Conservation (phyloP, 2,329 filamentous ascomycete species). For the Fusarium protoensiforme region DNA sequence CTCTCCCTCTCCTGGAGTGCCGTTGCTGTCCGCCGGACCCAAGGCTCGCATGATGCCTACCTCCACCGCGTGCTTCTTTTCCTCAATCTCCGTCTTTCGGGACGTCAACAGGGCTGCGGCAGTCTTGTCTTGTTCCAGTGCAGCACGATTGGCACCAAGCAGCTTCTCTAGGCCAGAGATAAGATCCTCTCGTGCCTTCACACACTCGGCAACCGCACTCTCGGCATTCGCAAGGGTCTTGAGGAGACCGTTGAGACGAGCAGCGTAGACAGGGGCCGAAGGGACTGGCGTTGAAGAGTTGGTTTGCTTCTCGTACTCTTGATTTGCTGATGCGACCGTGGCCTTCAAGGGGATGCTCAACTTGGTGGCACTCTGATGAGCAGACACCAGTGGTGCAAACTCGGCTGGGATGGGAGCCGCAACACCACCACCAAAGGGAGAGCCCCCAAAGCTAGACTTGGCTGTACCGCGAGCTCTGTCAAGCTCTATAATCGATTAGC, state of each 20-base stretch:
- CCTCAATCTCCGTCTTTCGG: slow-evolving; percentile 79
- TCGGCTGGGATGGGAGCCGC: slow-evolving; percentile 76
- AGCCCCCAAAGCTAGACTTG: slow-evolving; percentile 66
- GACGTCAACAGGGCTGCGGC: slow-evolving; percentile 71
- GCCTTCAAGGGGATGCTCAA: slow-evolving; percentile 75
- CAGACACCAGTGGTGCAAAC: slow-evolving; percentile 77
- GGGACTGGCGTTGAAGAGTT: slow-evolving; percentile 76
- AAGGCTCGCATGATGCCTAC: slow-evolving; percentile 89
- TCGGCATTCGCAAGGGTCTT: slow-evolving; percentile 91
- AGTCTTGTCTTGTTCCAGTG: slow-evolving; percentile 76
- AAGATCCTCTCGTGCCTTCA: slow-evolving; percentile 84
- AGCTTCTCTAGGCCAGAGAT: slow-evolving; percentile 86
- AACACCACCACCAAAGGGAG: slow-evolving; percentile 67
- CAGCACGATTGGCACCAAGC: slow-evolving; percentile 76
- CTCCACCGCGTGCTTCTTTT: slow-evolving; percentile 89
- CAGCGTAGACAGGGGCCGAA: slow-evolving; percentile 90
- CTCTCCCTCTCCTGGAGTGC: slow-evolving; percentile 59
- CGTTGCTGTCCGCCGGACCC: slow-evolving; percentile 66
- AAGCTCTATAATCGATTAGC: slow-evolving; percentile 61
- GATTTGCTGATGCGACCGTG: slow-evolving; percentile 75
- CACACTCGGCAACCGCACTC: slow-evolving; percentile 86
- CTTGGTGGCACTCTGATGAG: slow-evolving; percentile 80
- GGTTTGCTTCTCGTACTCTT: slow-evolving; percentile 86
- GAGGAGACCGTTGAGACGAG: slow-evolving; percentile 87
- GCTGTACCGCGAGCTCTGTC: slow-evolving; percentile 68